phyloP scores from a whole-genome alignment of 306 rosid genomes.

The Citrullus colocynthis region DNA sequence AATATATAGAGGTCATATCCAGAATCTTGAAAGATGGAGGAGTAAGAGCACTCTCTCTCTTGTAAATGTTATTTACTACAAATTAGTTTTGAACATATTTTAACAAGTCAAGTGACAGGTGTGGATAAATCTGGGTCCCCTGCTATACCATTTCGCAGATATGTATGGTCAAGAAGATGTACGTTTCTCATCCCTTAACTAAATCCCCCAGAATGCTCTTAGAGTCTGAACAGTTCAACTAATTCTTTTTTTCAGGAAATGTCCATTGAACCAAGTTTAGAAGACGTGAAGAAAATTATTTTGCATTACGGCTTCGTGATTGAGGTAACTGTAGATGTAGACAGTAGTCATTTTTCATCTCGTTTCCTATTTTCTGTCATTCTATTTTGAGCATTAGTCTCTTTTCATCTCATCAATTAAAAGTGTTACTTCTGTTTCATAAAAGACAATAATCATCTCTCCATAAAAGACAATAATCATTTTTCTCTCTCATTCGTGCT shows the following conservation, averaged over 20 bases:
- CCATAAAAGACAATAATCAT: background rate
- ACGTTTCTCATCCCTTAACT: constrained; percentile 16
- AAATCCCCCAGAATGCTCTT: background rate
- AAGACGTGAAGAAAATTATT: constrained; percentile 77
- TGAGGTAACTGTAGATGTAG: constrained; percentile 45
- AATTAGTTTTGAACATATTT: background rate
- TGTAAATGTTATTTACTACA: background rate
- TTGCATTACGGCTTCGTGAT: constrained; percentile 62
- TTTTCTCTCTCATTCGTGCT: background rate
- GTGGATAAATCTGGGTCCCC: constrained; percentile 95
- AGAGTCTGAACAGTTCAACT: background rate
- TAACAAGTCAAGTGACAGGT: constrained; percentile 36
- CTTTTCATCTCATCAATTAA: too few species aligned
- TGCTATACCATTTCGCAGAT: constrained; percentile 90
- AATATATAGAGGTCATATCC: constrained; percentile 83
- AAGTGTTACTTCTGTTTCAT: too few species aligned
- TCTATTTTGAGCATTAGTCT: too few species aligned
- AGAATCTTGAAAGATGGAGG: constrained; percentile 81
- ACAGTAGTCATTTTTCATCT: background rate
- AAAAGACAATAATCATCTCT: too few species aligned
- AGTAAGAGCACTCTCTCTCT: constrained; percentile 41
- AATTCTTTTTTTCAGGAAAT: constrained; percentile 48
- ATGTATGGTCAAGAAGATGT: constrained; percentile 85
- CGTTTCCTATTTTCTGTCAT: too few species aligned
- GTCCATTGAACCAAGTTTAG: constrained; percentile 92